Percentiles rank a stretch among this genome's conserved stretches.
These are phyloP conservation scores for Eutrema yunnanense DNA, from an alignment of 345 rosid species.

Conservation along the genomic window DNA sequence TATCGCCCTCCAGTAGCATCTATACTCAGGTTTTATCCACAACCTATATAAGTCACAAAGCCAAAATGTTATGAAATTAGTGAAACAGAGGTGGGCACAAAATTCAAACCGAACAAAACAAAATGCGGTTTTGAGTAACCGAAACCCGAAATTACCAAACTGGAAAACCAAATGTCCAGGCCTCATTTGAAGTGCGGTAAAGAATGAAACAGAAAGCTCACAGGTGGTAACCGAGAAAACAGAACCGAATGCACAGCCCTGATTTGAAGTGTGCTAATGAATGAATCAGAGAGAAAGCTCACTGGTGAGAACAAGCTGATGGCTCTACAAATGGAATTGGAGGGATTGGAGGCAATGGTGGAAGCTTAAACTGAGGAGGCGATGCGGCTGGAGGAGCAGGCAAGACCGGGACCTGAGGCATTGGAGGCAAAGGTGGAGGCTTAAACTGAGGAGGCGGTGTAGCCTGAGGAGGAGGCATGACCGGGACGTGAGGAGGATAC, in stretches of 20 bases:
- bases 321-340: constrained; percentile 55
- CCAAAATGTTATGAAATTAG: neutral
- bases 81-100: neutral
- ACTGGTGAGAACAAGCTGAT: constrained; percentile 80
- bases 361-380: constrained; percentile 48
- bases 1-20: constrained; percentile 73
- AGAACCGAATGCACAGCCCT: neutral
- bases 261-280: neutral
- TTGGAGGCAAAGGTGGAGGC: constrained; percentile 47
- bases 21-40: constrained; percentile 65
- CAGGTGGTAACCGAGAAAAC: neutral
- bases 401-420: constrained; percentile 11
- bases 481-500: constrained; percentile 25
- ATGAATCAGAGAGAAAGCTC: constrained; percentile 29
- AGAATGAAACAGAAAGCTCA: neutral
- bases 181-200: neutral
- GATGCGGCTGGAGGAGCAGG: constrained; percentile 12
- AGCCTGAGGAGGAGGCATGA: constrained; percentile 19
- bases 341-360: constrained; percentile 51
- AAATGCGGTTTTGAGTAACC: no score
- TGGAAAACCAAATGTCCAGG: no score
- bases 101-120: neutral
- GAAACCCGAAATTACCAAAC: no score
- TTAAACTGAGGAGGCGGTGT: constrained; percentile 29
- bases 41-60: constrained; percentile 32